Percentiles rank a stretch among this genome's conserved stretches.
Conservation (phyloP, 345 rosid genomes). For the Cardamine occulta region DNA sequence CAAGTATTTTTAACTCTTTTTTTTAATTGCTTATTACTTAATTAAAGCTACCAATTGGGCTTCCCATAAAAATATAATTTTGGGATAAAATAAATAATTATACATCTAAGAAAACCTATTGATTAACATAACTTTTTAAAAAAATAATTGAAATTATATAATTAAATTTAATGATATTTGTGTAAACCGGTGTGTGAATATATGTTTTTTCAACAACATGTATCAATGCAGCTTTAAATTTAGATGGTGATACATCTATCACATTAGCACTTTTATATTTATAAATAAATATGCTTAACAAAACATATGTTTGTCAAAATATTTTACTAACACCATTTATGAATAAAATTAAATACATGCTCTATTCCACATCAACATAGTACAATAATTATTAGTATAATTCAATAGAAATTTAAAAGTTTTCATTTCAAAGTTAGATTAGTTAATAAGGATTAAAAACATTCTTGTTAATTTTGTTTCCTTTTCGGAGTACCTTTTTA, state of each 20-base stretch:
- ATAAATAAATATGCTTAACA: background rate
- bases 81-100: background rate
- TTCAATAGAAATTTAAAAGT: background rate
- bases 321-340: background rate
- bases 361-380: slow-evolving; percentile 28
- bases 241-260: background rate
- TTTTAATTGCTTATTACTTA: background rate
- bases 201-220: background rate
- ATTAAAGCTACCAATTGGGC: slow-evolving; percentile 11
- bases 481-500: slow-evolving; percentile 12
- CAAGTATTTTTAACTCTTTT: background rate
- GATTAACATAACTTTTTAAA: background rate
- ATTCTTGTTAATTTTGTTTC: slow-evolving; percentile 3
- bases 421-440: slow-evolving; percentile 25
- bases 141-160: background rate
- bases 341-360: background rate
- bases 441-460: slow-evolving; percentile 27
- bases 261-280: background rate
- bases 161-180: background rate
- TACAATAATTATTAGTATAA: slow-evolving; percentile 24
- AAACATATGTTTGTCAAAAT: background rate
- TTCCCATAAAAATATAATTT: background rate
- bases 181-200: background rate
- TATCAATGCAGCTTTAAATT: background rate
- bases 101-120: background rate